Evolutionary conservation across 139 green algal genomes (phyloP).

Genomic region (Micractinium conductrix): DNA sequence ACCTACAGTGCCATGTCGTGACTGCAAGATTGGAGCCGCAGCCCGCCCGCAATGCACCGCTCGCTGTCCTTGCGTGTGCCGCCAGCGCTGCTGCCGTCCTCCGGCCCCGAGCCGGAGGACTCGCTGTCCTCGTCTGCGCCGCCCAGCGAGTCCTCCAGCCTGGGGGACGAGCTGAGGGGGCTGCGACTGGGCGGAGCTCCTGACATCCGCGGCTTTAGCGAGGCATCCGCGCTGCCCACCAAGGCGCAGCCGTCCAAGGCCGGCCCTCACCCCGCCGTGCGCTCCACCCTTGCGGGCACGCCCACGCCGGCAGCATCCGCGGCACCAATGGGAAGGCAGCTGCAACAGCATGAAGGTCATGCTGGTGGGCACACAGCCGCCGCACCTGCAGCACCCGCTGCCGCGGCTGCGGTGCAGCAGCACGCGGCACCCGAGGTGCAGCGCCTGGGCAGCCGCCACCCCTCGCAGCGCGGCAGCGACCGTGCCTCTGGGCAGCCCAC

Average conservation of each 20-base stretch:
- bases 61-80: not conserved
- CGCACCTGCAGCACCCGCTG: not conserved
- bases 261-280: not conserved
- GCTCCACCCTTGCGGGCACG: not conserved
- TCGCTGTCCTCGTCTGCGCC: too few species aligned
- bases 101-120: not conserved
- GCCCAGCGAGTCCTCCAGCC: not conserved
- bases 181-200: not conserved
- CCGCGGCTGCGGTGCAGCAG: not conserved
- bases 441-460: constrained; percentile 1
- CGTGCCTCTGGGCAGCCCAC: not conserved
- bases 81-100: not conserved
- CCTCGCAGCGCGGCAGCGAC: not conserved
- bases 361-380: not conserved
- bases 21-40: too few species aligned
- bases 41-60: not conserved
- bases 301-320: not conserved
- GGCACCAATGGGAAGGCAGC: not conserved
- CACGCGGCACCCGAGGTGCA: not conserved
- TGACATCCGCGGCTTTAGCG: not conserved
- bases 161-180: not conserved
- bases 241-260: not conserved
- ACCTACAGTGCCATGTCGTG: not conserved
- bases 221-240: not conserved
- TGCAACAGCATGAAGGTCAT: not conserved